Conservation (phyloP, 768 basidiomycete species). For the Filobasidium wieringae region DNA sequence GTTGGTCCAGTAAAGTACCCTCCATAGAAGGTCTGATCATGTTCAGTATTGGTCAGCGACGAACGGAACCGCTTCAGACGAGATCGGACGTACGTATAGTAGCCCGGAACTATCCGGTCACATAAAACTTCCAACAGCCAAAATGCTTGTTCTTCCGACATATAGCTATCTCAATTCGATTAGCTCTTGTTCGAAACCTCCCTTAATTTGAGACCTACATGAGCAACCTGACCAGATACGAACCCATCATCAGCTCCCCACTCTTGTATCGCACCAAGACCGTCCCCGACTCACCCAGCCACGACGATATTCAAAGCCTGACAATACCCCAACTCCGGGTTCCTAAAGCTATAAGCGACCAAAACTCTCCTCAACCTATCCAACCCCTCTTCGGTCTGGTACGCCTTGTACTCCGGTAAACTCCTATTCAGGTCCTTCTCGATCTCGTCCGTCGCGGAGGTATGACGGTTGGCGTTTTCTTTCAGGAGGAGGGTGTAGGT, state of each 20-base stretch:
- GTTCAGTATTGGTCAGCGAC: too few relatives aligned
- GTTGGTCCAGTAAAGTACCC: conserved; percentile 93
- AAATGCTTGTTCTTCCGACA: conserved; percentile 98
- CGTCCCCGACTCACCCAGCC: conserved; percentile 44
- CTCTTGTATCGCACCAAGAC: neutral
- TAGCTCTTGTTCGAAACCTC: neutral
- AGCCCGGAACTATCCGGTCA: conserved; percentile 88
- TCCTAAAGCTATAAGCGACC: conserved; percentile 90
- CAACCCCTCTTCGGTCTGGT: conserved; percentile 82
- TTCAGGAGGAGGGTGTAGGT: conserved; percentile 63
- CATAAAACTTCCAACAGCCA: conserved; percentile 93
- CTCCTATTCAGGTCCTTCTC: conserved; percentile 96
- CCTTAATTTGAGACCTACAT: conserved; percentile 25
- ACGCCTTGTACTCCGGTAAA: conserved; percentile 92
- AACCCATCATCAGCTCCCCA: neutral
- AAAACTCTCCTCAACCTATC: conserved; percentile 71
- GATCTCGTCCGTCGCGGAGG: conserved; percentile 90
- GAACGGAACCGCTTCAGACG: neutral
- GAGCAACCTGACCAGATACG: conserved; percentile 19
- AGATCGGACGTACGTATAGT: conserved; percentile 60
- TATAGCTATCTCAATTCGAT: conserved; percentile 53
- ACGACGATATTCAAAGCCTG: conserved; percentile 99
- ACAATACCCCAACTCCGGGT: conserved; percentile 63
- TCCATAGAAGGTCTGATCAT: conserved; percentile 84
- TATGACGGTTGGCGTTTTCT: conserved; percentile 64